Evolutionary conservation across 1,284 basidiomycete species (phyloP).

Genomic region (Ganoderma multipileum): DNA sequence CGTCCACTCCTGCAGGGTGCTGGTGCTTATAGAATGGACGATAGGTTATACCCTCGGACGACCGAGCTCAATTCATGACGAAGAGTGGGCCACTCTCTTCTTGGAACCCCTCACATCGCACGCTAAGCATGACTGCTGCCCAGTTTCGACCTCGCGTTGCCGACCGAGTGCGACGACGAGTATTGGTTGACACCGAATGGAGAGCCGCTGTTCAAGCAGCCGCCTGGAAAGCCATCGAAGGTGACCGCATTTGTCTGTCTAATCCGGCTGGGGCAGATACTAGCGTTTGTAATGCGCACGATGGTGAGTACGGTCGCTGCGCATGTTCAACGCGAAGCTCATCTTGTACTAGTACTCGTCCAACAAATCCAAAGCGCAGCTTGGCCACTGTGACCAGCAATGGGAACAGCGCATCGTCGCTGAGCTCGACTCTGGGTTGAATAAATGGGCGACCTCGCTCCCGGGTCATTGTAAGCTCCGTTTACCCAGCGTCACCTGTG

Average conservation of each 20-base stretch:
- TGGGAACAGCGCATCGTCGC: conserved; percentile 34
- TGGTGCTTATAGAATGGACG: conserved; percentile 66
- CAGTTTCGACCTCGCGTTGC: conserved; percentile 72
- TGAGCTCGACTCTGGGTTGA: conserved; percentile 34
- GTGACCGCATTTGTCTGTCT: conserved; percentile 64
- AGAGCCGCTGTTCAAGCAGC: conserved; percentile 54
- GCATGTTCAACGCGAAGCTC: not conserved
- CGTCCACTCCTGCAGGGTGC: conserved; percentile 49
- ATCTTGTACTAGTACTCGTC: conserved; percentile 26
- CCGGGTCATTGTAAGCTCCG: conserved; percentile 30
- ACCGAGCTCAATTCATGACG: conserved; percentile 85
- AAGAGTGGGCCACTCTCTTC: conserved; percentile 73
- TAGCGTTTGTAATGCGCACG: conserved; percentile 64
- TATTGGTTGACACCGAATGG: conserved; percentile 62
- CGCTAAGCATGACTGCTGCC: not conserved
- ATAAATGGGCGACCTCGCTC: conserved; percentile 32
- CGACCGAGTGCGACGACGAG: conserved; percentile 75
- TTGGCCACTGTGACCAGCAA: conserved; percentile 21
- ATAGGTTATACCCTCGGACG: conserved; percentile 78
- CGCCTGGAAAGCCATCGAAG: conserved; percentile 55
- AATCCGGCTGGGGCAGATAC: conserved; percentile 66
- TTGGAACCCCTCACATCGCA: not conserved
- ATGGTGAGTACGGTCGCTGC: conserved; percentile 51
- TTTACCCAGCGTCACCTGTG: not conserved
- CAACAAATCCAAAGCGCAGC: conserved; percentile 24